These are phyloP conservation scores for Fragaria ananassa DNA, from an alignment of 306 rosid genomes.

Conservation along the genomic window DNA sequence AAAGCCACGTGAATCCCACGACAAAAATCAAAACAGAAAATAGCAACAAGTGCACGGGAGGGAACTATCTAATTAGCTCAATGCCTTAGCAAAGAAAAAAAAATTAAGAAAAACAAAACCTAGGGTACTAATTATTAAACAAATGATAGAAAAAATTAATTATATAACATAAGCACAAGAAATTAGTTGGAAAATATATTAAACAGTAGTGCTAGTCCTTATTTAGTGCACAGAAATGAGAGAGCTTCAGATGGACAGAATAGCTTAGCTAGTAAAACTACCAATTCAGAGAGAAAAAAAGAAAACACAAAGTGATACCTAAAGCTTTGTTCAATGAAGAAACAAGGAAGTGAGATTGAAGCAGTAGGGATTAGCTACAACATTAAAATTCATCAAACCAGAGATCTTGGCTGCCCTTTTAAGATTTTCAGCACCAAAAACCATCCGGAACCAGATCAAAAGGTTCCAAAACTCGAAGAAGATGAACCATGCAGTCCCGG, in stretches of 20 bases:
- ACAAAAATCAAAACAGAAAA: background rate
- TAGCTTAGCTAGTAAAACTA: background rate
- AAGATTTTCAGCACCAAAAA: conserved; percentile 47
- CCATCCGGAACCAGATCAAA: conserved; percentile 25
- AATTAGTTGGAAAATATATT: background rate
- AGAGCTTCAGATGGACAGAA: background rate
- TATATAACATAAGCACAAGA: background rate
- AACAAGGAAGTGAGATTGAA: conserved; percentile 81
- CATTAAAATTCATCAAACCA: conserved; percentile 41
- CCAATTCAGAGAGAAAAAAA: background rate
- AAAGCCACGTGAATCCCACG: conserved; percentile 10
- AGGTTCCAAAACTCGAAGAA: conserved; percentile 1
- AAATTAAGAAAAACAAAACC: background rate
- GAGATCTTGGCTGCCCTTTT: conserved; percentile 33
- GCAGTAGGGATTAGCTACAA: conserved; percentile 67
- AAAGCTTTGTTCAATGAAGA: conserved; percentile 41
- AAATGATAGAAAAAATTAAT: background rate
- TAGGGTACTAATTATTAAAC: background rate
- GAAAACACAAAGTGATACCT: conserved; percentile 13
- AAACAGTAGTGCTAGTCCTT: background rate
- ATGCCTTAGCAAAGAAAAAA: background rate
- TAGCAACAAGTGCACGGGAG: background rate
- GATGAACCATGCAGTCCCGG: conserved; percentile 28
- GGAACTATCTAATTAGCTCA: background rate
- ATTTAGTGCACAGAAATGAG: conserved; percentile 1